phyloP scores from a whole-genome alignment of 164 flowering plant genomes.

The Kingdonia uniflora region DNA sequence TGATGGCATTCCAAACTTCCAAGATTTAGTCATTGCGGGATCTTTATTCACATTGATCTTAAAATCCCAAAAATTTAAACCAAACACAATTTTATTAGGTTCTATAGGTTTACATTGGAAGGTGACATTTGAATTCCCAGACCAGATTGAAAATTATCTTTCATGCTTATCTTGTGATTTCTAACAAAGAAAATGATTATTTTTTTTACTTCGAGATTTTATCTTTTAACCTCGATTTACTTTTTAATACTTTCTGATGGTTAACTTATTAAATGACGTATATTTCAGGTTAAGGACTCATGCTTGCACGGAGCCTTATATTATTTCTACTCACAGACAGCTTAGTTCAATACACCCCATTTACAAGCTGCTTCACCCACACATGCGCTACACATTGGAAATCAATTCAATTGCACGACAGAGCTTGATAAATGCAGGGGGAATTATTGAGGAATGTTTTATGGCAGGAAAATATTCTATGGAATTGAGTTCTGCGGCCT shows the following conservation, averaged over 20 bases:
- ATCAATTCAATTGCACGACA: constrained; percentile 51
- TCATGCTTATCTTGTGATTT: too few relatives aligned
- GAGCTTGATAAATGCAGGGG: constrained; percentile 41
- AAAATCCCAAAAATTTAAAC: too few relatives aligned
- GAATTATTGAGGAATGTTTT: constrained; percentile 43
- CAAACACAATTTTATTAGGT: too few relatives aligned
- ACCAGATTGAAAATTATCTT: too few relatives aligned
- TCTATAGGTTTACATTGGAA: too few relatives aligned
- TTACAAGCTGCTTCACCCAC: constrained; percentile 49
- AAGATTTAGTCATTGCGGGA: too few relatives aligned
- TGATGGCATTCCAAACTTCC: too few relatives aligned
- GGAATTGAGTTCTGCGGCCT: constrained; percentile 42
- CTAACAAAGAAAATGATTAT: neutral
- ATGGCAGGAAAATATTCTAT: constrained; percentile 34
- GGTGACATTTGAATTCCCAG: too few relatives aligned
- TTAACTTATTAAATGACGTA: neutral
- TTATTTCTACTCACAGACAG: constrained; percentile 62
- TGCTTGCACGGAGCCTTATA: constrained; percentile 53
- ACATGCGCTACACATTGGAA: constrained; percentile 64
- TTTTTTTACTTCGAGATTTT: neutral
- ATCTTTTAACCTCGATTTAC: neutral
- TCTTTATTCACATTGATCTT: too few relatives aligned
- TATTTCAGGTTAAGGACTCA: constrained; percentile 50
- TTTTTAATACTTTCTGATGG: neutral
- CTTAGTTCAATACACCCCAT: constrained; percentile 70